Evolutionary conservation across 1,284 basidiomycete genomes (phyloP).

Genomic region (Ustilago curta): DNA sequence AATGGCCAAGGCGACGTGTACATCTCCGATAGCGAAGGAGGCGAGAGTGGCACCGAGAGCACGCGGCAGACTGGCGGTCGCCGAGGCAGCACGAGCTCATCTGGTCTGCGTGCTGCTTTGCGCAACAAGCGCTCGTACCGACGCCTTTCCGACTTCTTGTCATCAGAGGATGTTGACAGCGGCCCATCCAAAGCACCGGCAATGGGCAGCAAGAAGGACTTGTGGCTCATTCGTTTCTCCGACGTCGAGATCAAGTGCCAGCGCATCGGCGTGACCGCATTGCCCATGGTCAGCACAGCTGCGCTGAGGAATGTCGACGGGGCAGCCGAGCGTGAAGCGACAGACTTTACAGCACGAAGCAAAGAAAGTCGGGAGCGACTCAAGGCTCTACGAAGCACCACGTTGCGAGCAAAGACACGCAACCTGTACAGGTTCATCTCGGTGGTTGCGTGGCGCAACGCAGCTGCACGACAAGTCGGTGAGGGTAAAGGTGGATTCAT

Average conservation of each 20-base stretch:
- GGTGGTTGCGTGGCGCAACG: slow-evolving; percentile 52
- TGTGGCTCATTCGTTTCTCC: slow-evolving; percentile 94
- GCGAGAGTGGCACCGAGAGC: slow-evolving; percentile 32
- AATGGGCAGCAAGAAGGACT: slow-evolving; percentile 75
- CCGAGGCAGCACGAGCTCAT: slow-evolving; percentile 21
- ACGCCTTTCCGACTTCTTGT: slow-evolving; percentile 58
- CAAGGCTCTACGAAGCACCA: slow-evolving; percentile 58
- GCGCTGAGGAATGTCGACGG: slow-evolving; percentile 65
- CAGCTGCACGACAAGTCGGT: slow-evolving; percentile 9
- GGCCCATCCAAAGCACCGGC: slow-evolving; percentile 57
- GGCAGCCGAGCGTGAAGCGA: slow-evolving; percentile 8
- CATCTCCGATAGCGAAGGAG: slow-evolving; percentile 42
- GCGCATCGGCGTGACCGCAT: slow-evolving; percentile 84
- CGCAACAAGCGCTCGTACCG: slow-evolving; percentile 61
- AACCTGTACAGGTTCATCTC: slow-evolving; percentile 63
- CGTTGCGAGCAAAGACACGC: slow-evolving; percentile 58
- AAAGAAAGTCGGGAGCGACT: slow-evolving; percentile 63
- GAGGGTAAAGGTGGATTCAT: slow-evolving; percentile 12
- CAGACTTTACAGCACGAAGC: slow-evolving; percentile 51
- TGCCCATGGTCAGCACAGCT: slow-evolving; percentile 78
- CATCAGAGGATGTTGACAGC: slow-evolving; percentile 20
- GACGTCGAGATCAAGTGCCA: slow-evolving; percentile 94
- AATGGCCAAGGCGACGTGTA: slow-evolving; percentile 12
- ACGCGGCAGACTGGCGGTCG: slow-evolving; percentile 8
- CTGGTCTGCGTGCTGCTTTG: slow-evolving; percentile 51